Base-by-base conservation (phyloP, 805 yeast species). In the Monosporozyma aquatica region DNA sequence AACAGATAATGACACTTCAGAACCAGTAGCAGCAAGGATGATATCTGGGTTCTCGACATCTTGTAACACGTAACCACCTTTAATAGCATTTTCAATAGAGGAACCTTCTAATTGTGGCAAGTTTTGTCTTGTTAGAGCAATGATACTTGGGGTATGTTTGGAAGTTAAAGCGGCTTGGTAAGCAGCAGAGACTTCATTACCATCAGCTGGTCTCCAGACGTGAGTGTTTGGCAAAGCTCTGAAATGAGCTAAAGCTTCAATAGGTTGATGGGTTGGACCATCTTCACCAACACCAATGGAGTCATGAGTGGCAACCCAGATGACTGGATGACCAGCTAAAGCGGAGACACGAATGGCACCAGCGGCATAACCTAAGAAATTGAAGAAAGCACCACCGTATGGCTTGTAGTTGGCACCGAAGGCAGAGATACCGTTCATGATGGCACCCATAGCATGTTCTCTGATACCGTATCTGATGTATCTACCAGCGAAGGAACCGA, bases 361-460 rank as follows among this genome's bases (percentile, higher is more conserved):
- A 33, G 89, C 76, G 51, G 87, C 92, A 60, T 84, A 84, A 9
- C 83, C 76, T 37, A 79, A 83, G 58, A 92, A 92, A 79, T 92
- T 92, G 67, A 92, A 76, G 89, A 92, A 92, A 61, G 98, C 92
- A 69, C 95, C 98, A 66, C 96, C 97, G 72, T 80, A 87, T 56
- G 87, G 82, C 68, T 81, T 83, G 75, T 74, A 79, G 73, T 86
- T 87, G 50, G 84, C 84, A 51, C 81, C 81, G 61, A 71, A 90
- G 42, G 97, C 97, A 47, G 92, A 74, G 58, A 90, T 83, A 80
- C 98, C 98, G 70, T 92, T 90, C 80, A 89, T 76, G 67, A 89
- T 83, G 51, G 97, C 97, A 71, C 96, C 95, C 97, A 90, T 87
- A 68, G 85, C 97, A 70, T 92, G 97, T 75, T 90, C 98, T 70